Evolutionary conservation across 805 yeast species (phyloP).

Genomic region (Teunomyces kruisii): DNA sequence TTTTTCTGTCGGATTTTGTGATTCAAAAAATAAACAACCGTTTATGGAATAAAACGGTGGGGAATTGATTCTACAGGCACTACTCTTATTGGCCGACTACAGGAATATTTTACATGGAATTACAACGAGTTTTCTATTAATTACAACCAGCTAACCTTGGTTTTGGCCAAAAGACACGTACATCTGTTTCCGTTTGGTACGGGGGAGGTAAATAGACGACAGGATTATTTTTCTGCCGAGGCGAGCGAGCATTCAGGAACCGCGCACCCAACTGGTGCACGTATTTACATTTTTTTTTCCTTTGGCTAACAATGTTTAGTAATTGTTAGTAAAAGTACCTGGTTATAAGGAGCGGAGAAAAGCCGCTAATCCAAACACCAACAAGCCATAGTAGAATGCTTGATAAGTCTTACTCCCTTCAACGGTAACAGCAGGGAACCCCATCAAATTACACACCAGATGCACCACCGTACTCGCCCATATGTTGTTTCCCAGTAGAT

Average conservation of each 20-base stretch:
- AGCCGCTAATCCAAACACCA: constrained; percentile 42
- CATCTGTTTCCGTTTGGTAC: background rate
- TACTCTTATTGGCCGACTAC: background rate
- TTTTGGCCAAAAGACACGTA: background rate
- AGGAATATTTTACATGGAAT: background rate
- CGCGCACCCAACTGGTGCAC: too few species aligned
- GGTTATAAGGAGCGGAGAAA: constrained; percentile 23
- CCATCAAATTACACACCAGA: constrained; percentile 65
- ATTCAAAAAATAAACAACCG: constrained; percentile 2
- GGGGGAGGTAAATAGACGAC: constrained; percentile 2
- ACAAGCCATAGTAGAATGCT: constrained; percentile 35
- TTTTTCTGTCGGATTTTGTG: constrained; percentile 4
- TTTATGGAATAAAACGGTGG: background rate
- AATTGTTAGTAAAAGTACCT: background rate
- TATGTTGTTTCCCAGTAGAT: constrained; percentile 47
- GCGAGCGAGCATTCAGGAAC: background rate
- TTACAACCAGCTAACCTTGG: too few species aligned
- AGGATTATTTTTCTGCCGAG: background rate
- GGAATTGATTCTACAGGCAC: background rate
- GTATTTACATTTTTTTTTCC: background rate
- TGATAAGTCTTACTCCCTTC: constrained; percentile 16
- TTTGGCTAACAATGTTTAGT: background rate
- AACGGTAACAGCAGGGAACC: constrained; percentile 51
- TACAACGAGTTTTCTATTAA: too few species aligned
- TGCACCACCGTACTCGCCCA: constrained; percentile 64